Evolutionary conservation across 2,329 filamentous ascomycete species (phyloP), one percentile per base, ranked within the genome.

Genomic region (Verticillium isaacii): DNA sequence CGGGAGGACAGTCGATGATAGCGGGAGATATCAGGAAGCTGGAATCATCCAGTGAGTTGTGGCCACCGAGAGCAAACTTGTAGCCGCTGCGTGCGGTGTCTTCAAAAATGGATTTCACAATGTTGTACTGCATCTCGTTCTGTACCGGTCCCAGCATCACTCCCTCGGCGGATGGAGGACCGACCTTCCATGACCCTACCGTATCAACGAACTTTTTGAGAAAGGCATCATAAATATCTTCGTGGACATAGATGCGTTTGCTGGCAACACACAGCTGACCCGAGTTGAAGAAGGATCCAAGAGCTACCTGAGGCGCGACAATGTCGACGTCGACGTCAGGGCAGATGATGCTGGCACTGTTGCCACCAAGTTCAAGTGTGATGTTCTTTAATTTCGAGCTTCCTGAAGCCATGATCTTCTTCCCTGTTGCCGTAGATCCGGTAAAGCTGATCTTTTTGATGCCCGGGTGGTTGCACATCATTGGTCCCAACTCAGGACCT

Each of bases 61-160:
- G 45, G 0, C 60, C 59, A 1, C 59, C 50, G 2, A 60, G 60
- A 0, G 79, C 80, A 15, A 81, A 72, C 32, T 80, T 75, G 23
- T 78, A 60, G 17, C 63, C 61, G 1, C 61, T 64, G 19, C 55
- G 59, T 25, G 45, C 57, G n/a, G 57, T 61, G 32, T 65, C 63
- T 1, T 63, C 58, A 73, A 59, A 82, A 79, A 86, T 77, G 2
- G 77, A 72, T 64, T 82, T 80, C 57, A 85, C 81, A 19, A 78
- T 78, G 15, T 87, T 82, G 68, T 80, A 90, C 71, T 90, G 88
- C 80, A 85, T 82, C 65, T 79, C 74, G 70, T 90, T 90, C 61
- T 87, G 85, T 2, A 90, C 73, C 0, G 88, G 88, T 3, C 56
- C 56, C 12, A 58, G 15, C 34, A 58, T 58, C 23, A 58, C 56